Conservation (phyloP, 345 rosid genomes). For the Eucalyptus shirleyi region DNA sequence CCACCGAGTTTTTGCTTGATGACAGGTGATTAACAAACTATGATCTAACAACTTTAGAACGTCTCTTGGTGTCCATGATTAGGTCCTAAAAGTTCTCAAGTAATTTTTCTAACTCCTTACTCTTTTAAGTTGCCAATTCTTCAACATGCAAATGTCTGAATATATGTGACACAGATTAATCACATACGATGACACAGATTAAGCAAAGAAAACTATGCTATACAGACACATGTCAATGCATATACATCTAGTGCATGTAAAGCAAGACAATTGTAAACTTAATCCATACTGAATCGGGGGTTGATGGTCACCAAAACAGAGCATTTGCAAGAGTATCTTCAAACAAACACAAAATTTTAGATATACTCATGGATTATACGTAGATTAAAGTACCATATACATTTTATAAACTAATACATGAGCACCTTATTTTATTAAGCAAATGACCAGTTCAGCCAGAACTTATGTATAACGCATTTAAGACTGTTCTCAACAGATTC, state of each 20-base stretch:
- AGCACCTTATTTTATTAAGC: neutral
- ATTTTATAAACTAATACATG: neutral
- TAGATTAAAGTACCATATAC: neutral
- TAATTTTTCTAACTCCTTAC: neutral
- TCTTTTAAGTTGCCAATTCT: neutral
- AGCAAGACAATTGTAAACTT: neutral
- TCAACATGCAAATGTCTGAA: neutral
- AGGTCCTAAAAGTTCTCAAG: too few species aligned
- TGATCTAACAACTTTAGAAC: too few species aligned
- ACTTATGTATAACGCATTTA: neutral
- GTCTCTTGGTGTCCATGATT: too few species aligned
- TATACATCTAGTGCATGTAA: neutral
- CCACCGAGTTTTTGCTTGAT: neutral
- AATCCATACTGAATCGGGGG: neutral
- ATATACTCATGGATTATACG: neutral
- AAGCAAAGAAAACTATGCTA: neutral
- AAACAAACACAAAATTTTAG: neutral
- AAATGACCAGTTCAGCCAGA: neutral
- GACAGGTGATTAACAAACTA: neutral
- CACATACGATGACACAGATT: neutral
- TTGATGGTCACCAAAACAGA: neutral
- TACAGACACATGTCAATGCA: neutral
- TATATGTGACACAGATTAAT: too few species aligned
- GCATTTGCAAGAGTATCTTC: neutral
- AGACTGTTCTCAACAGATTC: neutral